Base-by-base conservation (phyloP, 1,139 yeast genomes). In the Debaryomyces robertsiae region DNA sequence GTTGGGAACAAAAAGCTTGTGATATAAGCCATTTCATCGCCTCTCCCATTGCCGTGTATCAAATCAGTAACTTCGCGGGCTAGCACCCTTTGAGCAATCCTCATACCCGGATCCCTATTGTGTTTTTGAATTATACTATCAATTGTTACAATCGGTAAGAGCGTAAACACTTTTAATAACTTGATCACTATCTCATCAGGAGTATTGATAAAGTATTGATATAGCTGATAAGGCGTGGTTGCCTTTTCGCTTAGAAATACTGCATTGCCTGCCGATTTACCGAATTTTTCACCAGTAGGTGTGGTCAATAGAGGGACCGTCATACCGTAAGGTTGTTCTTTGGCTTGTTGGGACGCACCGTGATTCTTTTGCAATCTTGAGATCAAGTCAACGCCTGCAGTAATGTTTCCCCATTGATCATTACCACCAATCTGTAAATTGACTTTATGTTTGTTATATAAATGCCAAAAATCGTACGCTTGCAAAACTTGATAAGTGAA, bases 391-490 rank as follows among this genome's bases (percentile, higher is more conserved):
- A 88, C 79, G 0, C 99, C 99, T 0, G 98, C 98, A 4, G 95
- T 89, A 47, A 94, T 94, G 55, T 93, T 93, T 1, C 99, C 99
- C 93, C 97, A 93, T 63, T 93, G 99, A 59, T 93, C 98, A 57
- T 86, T 90, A 6, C 99, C 99, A 11, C 99, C 99, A 18, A 94
- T 81, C 64, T 93, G 97, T 27, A 90, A 63, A 37, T 75, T 71
- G 32, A 93, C 94, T 3, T 70, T 65, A 29, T 79, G 67, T 11
- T 75, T 60, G 33, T 74, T 73, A 65, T 81, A 81, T 48, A 94
- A 67, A 56, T 91, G 90, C 78, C 86, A 90, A 57, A 90, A 94
- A 58, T 93, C 99, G 60, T 81, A 93, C 0, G 97, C 98, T 60
- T 93, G 99, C 38, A 93, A 65, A 14, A 93, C 72, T 58, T 93